A percentile compares a stretch with the other conserved stretches of the same genome.
Evolutionary conservation across 441 rosid genomes (phyloP).

Genomic region (Isatis lusitanica): DNA sequence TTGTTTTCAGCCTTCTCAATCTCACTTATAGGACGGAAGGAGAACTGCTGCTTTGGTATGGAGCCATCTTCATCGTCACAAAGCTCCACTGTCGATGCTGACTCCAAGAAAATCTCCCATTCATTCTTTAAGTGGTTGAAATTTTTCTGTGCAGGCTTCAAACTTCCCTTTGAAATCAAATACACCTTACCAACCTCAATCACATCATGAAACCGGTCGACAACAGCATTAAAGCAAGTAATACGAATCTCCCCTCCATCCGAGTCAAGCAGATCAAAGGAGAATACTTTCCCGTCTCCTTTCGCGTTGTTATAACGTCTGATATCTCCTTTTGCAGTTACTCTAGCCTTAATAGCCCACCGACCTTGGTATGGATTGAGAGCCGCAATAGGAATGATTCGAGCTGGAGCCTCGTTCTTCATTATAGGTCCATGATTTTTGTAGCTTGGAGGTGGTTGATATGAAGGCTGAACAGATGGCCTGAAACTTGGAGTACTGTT

Average conservation of each 20-base stretch:
- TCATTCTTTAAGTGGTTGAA: conserved; percentile 86
- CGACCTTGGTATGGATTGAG: conserved; percentile 89
- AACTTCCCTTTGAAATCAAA: conserved; percentile 75
- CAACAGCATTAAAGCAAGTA: conserved; percentile 81
- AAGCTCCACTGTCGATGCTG: conserved; percentile 67
- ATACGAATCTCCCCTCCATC: conserved; percentile 86
- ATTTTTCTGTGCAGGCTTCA: conserved; percentile 83
- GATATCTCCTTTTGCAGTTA: conserved; percentile 81
- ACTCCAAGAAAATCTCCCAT: conserved; percentile 76
- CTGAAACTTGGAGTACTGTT: conserved; percentile 48
- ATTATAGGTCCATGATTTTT: conserved; percentile 66
- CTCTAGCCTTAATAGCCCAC: conserved; percentile 93
- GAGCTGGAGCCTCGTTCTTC: conserved; percentile 87
- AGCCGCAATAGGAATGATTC: conserved; percentile 76
- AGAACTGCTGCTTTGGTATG: conserved; percentile 78
- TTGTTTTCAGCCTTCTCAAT: conserved; percentile 69
- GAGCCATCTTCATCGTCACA: conserved; percentile 75
- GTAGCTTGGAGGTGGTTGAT: conserved; percentile 76
- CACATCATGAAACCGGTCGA: conserved; percentile 65
- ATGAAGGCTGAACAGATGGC: conserved; percentile 71
- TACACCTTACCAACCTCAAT: conserved; percentile 80
- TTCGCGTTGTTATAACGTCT: conserved; percentile 78
- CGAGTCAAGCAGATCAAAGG: conserved; percentile 82
- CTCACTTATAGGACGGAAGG: conserved; percentile 67
- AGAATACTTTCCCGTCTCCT: conserved; percentile 91